Evolutionary conservation across 768 basidiomycete species (phyloP), one percentile per base, ranked within the genome.

Genomic region (Tulasnella sp.): DNA sequence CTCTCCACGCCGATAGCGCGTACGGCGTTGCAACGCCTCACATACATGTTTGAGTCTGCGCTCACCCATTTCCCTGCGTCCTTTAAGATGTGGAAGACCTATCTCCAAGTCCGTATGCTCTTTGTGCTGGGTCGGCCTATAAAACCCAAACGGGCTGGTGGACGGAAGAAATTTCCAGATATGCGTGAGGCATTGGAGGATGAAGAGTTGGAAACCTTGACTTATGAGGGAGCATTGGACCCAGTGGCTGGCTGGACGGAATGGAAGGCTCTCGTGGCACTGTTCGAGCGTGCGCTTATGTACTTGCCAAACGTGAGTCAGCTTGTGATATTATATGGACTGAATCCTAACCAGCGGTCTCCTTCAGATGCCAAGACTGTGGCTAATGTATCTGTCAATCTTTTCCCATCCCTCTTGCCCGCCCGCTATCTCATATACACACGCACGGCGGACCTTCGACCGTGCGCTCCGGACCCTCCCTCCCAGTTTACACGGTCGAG

Each of bases 61-160:
- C 78, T 99, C 22, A 77, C 73, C 2, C 80, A 92, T 63, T 96
- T 97, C 66, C 86, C 93, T 0, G 81, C 79, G 10, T 89, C 85
- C 1, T 98, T 91, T 81, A 92, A 96, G 70, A 73, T 98, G 53
- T 98, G 96, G 96, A 92, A 91, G 68, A 80, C 88, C 0, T 99
- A 99, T 70, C 75, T 97, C 44, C 78, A 77, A 52, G 81, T 84
- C 73, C 80, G 96, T 49, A 84, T 87, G 77, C 76, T 78, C 1
- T 96, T 85, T 71, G 89, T 98, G 2, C 75, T 94, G 9, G 96
- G 94, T 2, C 84, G 80, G 63, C 78, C 76, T 1, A 71, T 83
- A 4, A 69, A 77, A 44, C 85, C 82, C 71, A 85, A 90, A 75
- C 79, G 81, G 50, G 79, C 87, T 2, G 87, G 91, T 1, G 92